These are phyloP conservation scores for Verbascum thapsus DNA, from an alignment of 257 asterid species.

Conservation along the genomic window DNA sequence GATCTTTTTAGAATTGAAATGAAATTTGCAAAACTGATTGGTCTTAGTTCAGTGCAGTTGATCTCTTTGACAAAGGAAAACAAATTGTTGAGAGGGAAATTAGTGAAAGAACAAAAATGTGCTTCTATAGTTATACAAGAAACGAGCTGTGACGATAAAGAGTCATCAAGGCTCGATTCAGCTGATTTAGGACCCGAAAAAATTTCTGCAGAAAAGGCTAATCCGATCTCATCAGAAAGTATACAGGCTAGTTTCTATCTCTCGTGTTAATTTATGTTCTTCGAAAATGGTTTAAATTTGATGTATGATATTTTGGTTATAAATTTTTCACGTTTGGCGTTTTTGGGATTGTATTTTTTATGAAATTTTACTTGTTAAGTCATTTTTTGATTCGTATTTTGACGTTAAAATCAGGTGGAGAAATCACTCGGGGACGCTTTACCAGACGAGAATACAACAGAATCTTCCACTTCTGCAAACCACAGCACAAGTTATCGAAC, in stretches of 20 bases:
- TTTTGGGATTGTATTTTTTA: too few species aligned
- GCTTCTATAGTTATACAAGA: slow-evolving; percentile 30
- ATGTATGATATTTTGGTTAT: too few species aligned
- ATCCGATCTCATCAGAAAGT: slow-evolving; percentile 39
- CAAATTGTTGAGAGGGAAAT: slow-evolving; percentile 54
- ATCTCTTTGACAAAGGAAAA: slow-evolving; percentile 61
- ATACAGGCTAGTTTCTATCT: slow-evolving; percentile 46
- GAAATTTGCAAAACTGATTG: slow-evolving; percentile 14
- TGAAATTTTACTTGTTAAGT: neutral
- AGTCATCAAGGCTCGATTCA: slow-evolving; percentile 33
- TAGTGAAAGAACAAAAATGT: slow-evolving; percentile 33
- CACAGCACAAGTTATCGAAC: slow-evolving; percentile 27
- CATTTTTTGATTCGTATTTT: slow-evolving; percentile 22
- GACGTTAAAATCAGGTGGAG: slow-evolving; percentile 45
- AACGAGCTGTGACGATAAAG: slow-evolving; percentile 29
- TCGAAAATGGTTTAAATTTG: too few species aligned
- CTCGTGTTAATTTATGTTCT: too few species aligned
- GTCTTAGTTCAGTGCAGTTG: slow-evolving; percentile 47
- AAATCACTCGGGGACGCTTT: slow-evolving; percentile 32
- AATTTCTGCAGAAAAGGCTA: slow-evolving; percentile 32
- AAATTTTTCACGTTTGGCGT: too few species aligned
- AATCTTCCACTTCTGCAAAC: slow-evolving; percentile 27
- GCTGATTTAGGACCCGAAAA: slow-evolving; percentile 27
- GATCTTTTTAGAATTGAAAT: neutral
- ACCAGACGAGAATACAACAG: slow-evolving; percentile 28